Evolutionary conservation across 108 stramenopile species (phyloP).

Genomic region (Mayamaea pseudoterrestris): DNA sequence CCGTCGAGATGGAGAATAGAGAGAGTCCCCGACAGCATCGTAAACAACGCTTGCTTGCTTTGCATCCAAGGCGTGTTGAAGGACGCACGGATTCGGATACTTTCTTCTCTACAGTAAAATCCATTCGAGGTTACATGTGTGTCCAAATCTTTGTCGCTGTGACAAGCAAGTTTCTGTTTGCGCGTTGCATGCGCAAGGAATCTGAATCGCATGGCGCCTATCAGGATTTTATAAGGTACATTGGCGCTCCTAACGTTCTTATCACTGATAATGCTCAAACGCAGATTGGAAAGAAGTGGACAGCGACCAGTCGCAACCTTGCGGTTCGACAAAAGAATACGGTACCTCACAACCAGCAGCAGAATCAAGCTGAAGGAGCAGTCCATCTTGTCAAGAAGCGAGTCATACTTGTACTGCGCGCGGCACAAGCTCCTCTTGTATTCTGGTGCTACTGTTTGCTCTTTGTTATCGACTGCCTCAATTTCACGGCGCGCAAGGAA

Average conservation of each 20-base stretch:
- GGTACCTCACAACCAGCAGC: constrained; percentile 14
- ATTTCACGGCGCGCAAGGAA: not conserved
- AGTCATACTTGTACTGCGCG: constrained; percentile 7
- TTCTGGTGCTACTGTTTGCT: constrained; percentile 11
- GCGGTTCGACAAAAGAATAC: constrained; percentile 4
- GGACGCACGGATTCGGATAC: no score
- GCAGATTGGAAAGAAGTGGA: constrained; percentile 3
- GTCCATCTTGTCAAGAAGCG: not conserved
- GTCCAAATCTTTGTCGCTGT: no score
- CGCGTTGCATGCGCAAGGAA: no score
- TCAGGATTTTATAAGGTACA: no score
- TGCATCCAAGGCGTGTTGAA: no score
- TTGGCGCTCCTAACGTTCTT: constrained; percentile 9
- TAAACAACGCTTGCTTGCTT: no score
- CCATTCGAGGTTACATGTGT: no score
- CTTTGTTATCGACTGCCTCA: constrained; percentile 2
- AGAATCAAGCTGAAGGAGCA: constrained; percentile 14
- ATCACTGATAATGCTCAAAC: constrained; percentile 13
- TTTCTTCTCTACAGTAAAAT: no score
- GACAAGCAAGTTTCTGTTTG: no score
- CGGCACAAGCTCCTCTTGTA: constrained; percentile 10
- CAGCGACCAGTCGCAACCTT: constrained; percentile 1
- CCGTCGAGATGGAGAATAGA: no score
- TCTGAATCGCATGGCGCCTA: no score
- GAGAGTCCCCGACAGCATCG: no score